Conservation (phyloP, 257 asterid species). For the Solanum corneliomulleri region DNA sequence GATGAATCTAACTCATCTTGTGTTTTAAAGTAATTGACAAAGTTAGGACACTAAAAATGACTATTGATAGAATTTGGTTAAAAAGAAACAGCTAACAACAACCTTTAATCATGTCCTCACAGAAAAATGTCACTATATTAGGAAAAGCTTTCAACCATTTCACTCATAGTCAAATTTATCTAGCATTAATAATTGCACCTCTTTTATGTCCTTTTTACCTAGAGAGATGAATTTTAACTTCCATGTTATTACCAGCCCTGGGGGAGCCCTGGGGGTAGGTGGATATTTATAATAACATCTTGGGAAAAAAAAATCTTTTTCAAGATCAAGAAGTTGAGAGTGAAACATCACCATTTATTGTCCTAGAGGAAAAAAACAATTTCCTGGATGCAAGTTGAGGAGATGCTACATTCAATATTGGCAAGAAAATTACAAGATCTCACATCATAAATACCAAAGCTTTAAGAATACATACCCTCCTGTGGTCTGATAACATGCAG, state of each 20-base stretch:
- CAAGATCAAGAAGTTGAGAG: background rate
- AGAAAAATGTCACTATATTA: background rate
- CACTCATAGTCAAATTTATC: background rate
- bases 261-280: background rate
- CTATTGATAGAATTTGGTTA: background rate
- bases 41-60: background rate
- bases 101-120: background rate
- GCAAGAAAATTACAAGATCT: constrained; percentile 9
- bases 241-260: background rate
- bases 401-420: background rate
- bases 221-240: background rate
- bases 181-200: background rate
- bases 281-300: background rate
- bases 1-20: background rate
- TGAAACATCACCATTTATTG: background rate
- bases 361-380: background rate
- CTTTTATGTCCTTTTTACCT: background rate
- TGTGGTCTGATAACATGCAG: constrained; percentile 44
- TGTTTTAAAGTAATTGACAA: background rate
- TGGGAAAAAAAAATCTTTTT: background rate
- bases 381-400: background rate
- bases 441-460: background rate
- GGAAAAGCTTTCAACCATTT: background rate
- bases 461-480: constrained; percentile 40
- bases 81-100: background rate